phyloP scores from a whole-genome alignment of 2,329 filamentous ascomycete genomes.

The Myrmaecium sp. region DNA sequence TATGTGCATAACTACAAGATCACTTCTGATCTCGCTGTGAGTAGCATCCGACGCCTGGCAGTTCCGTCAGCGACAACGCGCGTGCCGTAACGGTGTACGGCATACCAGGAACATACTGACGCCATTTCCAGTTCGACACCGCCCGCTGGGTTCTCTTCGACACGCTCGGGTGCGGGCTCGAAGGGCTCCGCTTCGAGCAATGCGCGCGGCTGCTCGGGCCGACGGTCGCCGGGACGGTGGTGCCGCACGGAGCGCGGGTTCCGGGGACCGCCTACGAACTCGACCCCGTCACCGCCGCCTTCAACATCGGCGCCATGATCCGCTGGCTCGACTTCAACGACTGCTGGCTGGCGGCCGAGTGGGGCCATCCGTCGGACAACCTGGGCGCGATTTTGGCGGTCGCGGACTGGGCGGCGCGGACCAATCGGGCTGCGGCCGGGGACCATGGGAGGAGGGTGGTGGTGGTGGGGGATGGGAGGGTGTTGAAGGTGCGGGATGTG shows the following conservation, averaged over 20 bases:
- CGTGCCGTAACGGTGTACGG: constrained; percentile 1
- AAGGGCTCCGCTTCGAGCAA: constrained; percentile 88
- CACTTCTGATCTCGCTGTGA: constrained; percentile 79
- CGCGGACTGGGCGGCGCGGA: constrained; percentile 93
- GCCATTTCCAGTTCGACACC: constrained; percentile 58
- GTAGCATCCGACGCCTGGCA: constrained; percentile 18
- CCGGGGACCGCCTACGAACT: constrained; percentile 87
- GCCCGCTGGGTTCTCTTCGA: constrained; percentile 94
- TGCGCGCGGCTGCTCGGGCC: constrained; percentile 91
- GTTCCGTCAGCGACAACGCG: constrained; percentile 1
- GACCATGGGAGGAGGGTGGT: constrained; percentile 58
- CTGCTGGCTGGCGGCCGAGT: constrained; percentile 97
- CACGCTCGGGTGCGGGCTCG: constrained; percentile 88
- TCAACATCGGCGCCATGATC: constrained; percentile 99
- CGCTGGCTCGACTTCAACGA: constrained; percentile 99
- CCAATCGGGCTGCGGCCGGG: constrained; percentile 71
- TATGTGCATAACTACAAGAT: constrained; percentile 90
- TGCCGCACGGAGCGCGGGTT: constrained; percentile 83
- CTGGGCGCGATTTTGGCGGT: constrained; percentile 91
- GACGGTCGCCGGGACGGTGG: constrained; percentile 72
- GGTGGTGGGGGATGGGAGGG: constrained; percentile 52
- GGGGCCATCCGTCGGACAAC: constrained; percentile 98
- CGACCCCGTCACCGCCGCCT: constrained; percentile 87
- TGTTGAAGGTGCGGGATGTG: constrained; percentile 76
- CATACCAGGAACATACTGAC: constrained; percentile 8